Evolutionary conservation across 345 rosid species (phyloP), one percentile per base, ranked within the genome.

Genomic region (Xanthoceras sorbifolium): DNA sequence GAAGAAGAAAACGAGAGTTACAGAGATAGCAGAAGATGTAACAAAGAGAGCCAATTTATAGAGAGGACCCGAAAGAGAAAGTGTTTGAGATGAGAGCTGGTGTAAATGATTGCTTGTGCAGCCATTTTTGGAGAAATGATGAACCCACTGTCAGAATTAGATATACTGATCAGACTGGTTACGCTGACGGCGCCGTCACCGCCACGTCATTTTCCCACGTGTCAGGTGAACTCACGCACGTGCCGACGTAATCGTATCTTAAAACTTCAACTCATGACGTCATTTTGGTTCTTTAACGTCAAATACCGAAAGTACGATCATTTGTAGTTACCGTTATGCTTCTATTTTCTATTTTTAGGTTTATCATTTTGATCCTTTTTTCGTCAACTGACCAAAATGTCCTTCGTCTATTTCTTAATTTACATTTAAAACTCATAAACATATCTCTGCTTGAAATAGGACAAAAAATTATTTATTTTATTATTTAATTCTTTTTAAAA

Each of bases 51-150:
- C 44, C 57, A 34, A 86, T 86, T 78, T 84, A 86, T 82, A 82
- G 83, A 81, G 75, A 7, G n/a, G 60, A 14, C 2, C 12, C 1
- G 32, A 48, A n/a, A 20, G 18, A 14, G 23, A 60, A n/a, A 15
- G 68, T 40, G 52, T 31, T 44, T 3, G 50, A 75, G 59, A 28
- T 15, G 23, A 55, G 18, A 69, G 36, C 11, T 38, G 12, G 57
- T 25, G n/a, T 84, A 76, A 84, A 89, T 89, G 89, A 87, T 89
- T 85, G 87, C 84, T 26, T 52, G 46, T 77, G 91, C 90, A 85
- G 93, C 90, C 90, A 84, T 78, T 83, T 83, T 63, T 73, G 64
- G 84, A 71, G 84, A 83, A 68, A 83, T 85, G 66, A 82, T 80
- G 75, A 63, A 20, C 15, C 4, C 34, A 18, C 31, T 20, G 62